These are phyloP conservation scores for Cladosporium sp. DNA, from an alignment of 2,329 filamentous ascomycete genomes.

Conservation along the genomic window DNA sequence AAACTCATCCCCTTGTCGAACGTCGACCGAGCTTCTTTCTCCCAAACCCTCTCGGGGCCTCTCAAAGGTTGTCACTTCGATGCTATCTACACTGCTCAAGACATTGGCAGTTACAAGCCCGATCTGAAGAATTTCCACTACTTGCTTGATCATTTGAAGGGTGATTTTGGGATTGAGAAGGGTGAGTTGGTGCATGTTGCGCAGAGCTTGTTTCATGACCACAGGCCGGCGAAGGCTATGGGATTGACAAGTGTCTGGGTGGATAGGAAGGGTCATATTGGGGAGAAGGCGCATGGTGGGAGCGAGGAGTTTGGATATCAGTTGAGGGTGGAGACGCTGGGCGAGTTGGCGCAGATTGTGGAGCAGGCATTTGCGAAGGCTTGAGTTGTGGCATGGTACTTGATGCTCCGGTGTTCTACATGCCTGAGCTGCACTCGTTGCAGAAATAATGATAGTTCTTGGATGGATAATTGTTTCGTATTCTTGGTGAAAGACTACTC, in stretches of 20 bases:
- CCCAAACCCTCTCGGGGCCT: slow-evolving; percentile 44
- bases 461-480: too few relatives aligned
- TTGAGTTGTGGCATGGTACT: too few relatives aligned
- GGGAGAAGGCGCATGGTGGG: slow-evolving; percentile 38
- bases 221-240: slow-evolving; percentile 58
- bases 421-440: too few relatives aligned
- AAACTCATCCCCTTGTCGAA: slow-evolving; percentile 61
- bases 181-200: slow-evolving; percentile 63
- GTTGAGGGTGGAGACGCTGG: slow-evolving; percentile 57
- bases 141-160: slow-evolving; percentile 52
- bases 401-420: too few relatives aligned
- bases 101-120: slow-evolving; percentile 70
- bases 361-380: slow-evolving; percentile 35
- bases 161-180: slow-evolving; percentile 54
- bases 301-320: slow-evolving; percentile 49
- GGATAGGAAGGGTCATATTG: slow-evolving; percentile 49
- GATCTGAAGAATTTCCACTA: slow-evolving; percentile 61
- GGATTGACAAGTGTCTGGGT: slow-evolving; percentile 65
- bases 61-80: slow-evolving; percentile 57
- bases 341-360: slow-evolving; percentile 57
- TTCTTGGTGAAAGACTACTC: too few relatives aligned
- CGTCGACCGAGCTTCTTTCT: slow-evolving; percentile 53
- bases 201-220: slow-evolving; percentile 63
- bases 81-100: slow-evolving; percentile 64
- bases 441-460: too few relatives aligned